Percentiles rank a stretch among this genome's conserved stretches.
Evolutionary conservation across 208 protist genomes (phyloP).

Genomic region (Acanthamoeba culbertsoni): DNA sequence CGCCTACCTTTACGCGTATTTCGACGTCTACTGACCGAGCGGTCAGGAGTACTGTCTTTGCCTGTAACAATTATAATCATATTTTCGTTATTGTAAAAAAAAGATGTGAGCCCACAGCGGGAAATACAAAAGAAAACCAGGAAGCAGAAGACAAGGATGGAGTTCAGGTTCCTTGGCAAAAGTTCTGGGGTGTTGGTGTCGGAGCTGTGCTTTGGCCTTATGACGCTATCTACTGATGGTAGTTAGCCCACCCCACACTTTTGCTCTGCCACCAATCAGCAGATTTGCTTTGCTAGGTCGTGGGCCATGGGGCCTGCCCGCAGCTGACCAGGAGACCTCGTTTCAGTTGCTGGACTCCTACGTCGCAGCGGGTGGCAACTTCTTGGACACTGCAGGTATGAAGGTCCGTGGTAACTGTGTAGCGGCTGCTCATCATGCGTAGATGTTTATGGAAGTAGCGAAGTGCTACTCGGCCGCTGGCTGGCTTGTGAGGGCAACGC

Average conservation of each 20-base stretch:
- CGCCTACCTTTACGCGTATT: not conserved
- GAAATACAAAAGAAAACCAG: not conserved
- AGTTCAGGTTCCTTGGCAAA: not conserved
- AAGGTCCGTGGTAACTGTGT: too few species aligned
- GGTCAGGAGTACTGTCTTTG: not conserved
- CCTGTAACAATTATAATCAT: too few species aligned
- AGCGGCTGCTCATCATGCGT: not conserved
- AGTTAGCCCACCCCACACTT: not conserved
- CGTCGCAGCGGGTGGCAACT: constrained; percentile 36
- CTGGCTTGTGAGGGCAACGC: not conserved
- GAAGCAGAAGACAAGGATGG: not conserved
- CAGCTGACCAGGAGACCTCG: not conserved
- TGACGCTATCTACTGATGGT: constrained; percentile 4
- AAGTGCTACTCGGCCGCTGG: constrained; percentile 15
- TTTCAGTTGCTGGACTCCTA: not conserved
- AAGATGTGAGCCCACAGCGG: too few species aligned
- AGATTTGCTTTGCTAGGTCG: not conserved
- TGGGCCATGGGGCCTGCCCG: not conserved
- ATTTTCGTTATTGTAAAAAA: too few species aligned
- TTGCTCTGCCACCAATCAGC: not conserved
- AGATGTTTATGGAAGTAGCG: constrained; percentile 5
- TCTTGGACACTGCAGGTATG: constrained; percentile 9
- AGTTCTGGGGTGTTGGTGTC: not conserved
- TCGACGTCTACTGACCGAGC: not conserved
- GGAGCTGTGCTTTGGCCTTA: constrained; percentile 14